These are phyloP conservation scores for Podila minutissima DNA, from an alignment of 192 early-diverging fungal genomes.

Conservation along the genomic window DNA sequence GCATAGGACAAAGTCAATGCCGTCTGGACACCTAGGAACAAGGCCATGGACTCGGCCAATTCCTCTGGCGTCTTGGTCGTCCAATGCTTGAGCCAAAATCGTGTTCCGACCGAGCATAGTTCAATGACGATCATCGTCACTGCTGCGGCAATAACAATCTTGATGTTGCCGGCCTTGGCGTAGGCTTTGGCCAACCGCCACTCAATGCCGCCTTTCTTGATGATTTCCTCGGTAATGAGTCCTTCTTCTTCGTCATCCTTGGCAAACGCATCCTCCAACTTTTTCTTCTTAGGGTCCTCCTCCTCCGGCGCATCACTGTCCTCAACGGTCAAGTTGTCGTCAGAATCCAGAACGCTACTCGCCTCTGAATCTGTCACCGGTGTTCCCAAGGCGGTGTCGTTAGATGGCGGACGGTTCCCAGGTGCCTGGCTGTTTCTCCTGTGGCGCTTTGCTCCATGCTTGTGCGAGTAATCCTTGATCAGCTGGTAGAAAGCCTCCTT, in stretches of 20 bases:
- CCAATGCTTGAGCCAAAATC: slow-evolving; percentile 43
- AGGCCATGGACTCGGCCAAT: slow-evolving; percentile 10
- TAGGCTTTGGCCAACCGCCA: slow-evolving; percentile 26
- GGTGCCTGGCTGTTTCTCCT: slow-evolving; percentile 8
- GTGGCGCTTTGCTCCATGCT: slow-evolving; percentile 28
- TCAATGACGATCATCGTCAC: slow-evolving; percentile 8
- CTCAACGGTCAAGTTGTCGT: slow-evolving; percentile 31
- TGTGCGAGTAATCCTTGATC: slow-evolving; percentile 73
- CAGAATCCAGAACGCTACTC: slow-evolving; percentile 7
- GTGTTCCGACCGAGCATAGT: slow-evolving; percentile 3
- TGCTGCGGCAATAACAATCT: neutral
- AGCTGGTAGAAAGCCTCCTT: slow-evolving; percentile 68
- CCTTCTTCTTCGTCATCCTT: slow-evolving; percentile 30
- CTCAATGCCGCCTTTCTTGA: slow-evolving; percentile 41
- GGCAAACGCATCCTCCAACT: neutral
- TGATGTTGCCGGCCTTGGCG: slow-evolving; percentile 14
- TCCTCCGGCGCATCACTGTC: slow-evolving; percentile 17
- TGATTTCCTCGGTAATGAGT: slow-evolving; percentile 37
- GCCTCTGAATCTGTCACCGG: neutral
- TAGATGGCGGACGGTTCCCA: no score
- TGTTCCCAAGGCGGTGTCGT: no score
- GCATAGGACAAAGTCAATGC: slow-evolving; percentile 15
- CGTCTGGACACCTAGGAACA: slow-evolving; percentile 25
- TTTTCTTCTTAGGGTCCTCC: neutral
- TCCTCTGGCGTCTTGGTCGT: slow-evolving; percentile 33